Percentiles rank a stretch among this genome's conserved stretches.
phyloP scores from a whole-genome alignment of 2,329 filamentous ascomycete species.

The Pestalotiopsis fici region DNA sequence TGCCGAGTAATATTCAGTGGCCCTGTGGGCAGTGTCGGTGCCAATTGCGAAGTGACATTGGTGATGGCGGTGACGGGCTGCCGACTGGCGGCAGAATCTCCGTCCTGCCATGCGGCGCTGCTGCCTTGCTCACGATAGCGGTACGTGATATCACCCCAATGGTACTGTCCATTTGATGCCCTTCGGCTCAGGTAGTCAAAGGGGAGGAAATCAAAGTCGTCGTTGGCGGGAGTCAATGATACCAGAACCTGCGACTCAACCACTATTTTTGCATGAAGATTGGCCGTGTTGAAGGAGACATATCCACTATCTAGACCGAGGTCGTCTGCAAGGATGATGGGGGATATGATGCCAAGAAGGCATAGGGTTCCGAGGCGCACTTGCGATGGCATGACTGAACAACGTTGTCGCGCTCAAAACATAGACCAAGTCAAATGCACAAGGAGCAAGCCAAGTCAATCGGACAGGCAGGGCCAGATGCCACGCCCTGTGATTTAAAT shows the following conservation, averaged over 20 bases:
- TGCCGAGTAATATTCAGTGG: slow-evolving; percentile 49
- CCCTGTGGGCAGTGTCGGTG: slow-evolving; percentile 38
- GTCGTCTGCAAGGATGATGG: slow-evolving; percentile 24
- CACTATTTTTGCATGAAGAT: slow-evolving; percentile 43
- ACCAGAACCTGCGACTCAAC: slow-evolving; percentile 48
- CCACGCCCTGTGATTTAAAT: not conserved
- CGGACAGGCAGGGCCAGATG: not conserved
- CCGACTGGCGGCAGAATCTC: slow-evolving; percentile 45
- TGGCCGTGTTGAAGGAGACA: slow-evolving; percentile 37
- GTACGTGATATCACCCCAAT: slow-evolving; percentile 59
- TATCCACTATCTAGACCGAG: slow-evolving; percentile 41
- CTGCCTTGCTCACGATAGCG: slow-evolving; percentile 47
- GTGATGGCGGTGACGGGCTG: slow-evolving; percentile 33
- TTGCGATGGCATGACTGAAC: not conserved
- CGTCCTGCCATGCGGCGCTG: slow-evolving; percentile 42
- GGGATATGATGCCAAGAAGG: not conserved
- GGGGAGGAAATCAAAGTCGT: slow-evolving; percentile 56
- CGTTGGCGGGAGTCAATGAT: slow-evolving; percentile 42
- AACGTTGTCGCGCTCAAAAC: not conserved
- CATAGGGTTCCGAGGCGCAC: not conserved
- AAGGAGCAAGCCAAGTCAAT: not conserved
- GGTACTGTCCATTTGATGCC: slow-evolving; percentile 54
- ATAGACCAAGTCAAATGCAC: not conserved
- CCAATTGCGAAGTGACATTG: slow-evolving; percentile 34
- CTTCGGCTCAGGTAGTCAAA: slow-evolving; percentile 49